These are phyloP conservation scores for Dactylonectria estremocensis DNA, from an alignment of 2,329 filamentous ascomycete species.

Conservation along the genomic window DNA sequence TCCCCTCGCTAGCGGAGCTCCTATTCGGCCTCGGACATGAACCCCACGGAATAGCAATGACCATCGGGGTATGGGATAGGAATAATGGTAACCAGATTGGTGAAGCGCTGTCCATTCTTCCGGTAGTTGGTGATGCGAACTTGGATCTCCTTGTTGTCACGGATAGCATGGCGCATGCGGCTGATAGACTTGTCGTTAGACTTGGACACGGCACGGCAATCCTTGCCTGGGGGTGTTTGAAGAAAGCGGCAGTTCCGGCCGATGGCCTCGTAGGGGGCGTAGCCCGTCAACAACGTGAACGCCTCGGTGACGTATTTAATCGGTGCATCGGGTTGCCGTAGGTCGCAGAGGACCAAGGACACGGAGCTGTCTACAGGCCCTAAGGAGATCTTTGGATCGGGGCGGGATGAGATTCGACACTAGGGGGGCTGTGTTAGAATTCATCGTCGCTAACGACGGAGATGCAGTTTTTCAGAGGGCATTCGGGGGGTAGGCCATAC, in stretches of 20 bases:
- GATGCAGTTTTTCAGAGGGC: background rate
- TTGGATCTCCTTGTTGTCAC: constrained; percentile 63
- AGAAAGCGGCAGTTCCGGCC: constrained; percentile 90
- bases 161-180: constrained; percentile 64
- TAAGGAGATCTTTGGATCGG: constrained; percentile 83
- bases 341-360: constrained; percentile 86
- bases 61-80: constrained; percentile 77
- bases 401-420: constrained; percentile 77
- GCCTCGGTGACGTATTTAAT: constrained; percentile 89
- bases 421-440: constrained; percentile 44
- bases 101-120: constrained; percentile 84
- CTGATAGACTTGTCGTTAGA: constrained; percentile 65
- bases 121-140: constrained; percentile 82
- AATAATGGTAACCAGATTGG: constrained; percentile 89
- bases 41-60: constrained; percentile 83
- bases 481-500: constrained; percentile 55
- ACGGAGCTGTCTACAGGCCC: constrained; percentile 89
- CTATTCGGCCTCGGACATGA: constrained; percentile 78
- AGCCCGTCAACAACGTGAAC: constrained; percentile 85
- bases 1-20: background rate
- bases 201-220: constrained; percentile 20
- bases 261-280: constrained; percentile 80
- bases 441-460: background rate
- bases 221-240: constrained; percentile 77
- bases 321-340: constrained; percentile 79